Evolutionary conservation across 345 rosid species (phyloP).

Genomic region (Anastatica hierochuntica): DNA sequence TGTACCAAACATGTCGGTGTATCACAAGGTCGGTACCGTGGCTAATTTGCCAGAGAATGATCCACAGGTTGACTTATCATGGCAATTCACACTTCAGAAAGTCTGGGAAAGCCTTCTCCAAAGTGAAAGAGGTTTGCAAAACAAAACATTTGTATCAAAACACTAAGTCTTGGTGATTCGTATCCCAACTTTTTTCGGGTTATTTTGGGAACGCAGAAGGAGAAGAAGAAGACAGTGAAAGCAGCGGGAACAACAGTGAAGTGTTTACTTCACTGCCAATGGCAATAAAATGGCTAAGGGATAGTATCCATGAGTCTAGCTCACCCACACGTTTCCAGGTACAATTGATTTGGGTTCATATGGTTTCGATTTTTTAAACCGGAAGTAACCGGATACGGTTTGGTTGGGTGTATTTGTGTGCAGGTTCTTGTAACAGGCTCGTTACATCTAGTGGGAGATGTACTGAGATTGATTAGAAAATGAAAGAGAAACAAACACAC

Average conservation of each 20-base stretch:
- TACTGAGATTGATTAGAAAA: slow-evolving; percentile 62
- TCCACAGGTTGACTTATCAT: slow-evolving; percentile 72
- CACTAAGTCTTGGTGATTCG: too few relatives aligned
- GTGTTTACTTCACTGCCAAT: slow-evolving; percentile 82
- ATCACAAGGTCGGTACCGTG: slow-evolving; percentile 69
- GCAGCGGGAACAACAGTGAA: slow-evolving; percentile 55
- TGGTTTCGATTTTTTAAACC: too few relatives aligned
- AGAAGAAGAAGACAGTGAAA: slow-evolving; percentile 35
- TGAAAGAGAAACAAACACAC: background rate
- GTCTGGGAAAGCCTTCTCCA: slow-evolving; percentile 73
- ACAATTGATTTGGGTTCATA: background rate
- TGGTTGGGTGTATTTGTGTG: slow-evolving; percentile 1
- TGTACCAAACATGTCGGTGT: slow-evolving; percentile 83
- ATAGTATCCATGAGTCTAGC: slow-evolving; percentile 46
- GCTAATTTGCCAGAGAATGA: slow-evolving; percentile 39
- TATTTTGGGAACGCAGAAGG: slow-evolving; percentile 37
- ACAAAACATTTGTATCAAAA: too few relatives aligned
- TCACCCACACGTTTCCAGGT: slow-evolving; percentile 64
- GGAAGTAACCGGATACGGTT: too few relatives aligned
- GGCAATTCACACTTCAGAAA: slow-evolving; percentile 78
- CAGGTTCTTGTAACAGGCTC: slow-evolving; percentile 93
- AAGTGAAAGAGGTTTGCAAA: slow-evolving; percentile 34
- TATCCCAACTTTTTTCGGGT: too few relatives aligned
- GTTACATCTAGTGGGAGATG: slow-evolving; percentile 88
- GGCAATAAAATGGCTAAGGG: slow-evolving; percentile 90